Conservation (phyloP, 208 protist species). For the Trichomonas vaginalis region DNA sequence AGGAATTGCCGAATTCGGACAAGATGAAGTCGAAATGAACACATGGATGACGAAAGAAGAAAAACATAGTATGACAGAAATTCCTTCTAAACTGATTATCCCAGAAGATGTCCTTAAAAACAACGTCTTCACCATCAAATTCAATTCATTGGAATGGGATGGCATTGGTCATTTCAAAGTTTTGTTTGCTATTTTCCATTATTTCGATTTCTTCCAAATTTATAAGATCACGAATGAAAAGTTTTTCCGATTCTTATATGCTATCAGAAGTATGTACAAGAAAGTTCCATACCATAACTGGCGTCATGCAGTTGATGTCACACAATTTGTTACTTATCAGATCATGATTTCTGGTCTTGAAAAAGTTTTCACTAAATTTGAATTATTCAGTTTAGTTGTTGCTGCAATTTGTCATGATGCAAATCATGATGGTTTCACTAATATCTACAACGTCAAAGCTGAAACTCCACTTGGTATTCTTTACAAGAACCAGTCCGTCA, state of each 20-base stretch:
- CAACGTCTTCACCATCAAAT: not conserved
- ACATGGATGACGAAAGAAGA: not conserved
- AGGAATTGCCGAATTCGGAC: not conserved
- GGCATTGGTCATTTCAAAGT: not conserved
- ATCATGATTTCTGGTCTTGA: constrained; percentile 40
- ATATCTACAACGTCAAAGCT: constrained; percentile 73
- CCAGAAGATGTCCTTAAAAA: not conserved
- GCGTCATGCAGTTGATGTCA: constrained; percentile 48
- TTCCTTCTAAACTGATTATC: not conserved
- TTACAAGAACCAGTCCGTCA: constrained; percentile 47
- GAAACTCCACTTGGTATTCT: constrained; percentile 57
- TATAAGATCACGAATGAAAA: constrained; percentile 4
- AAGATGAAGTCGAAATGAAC: not conserved
- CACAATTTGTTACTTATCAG: constrained; percentile 40
- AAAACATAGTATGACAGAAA: not conserved
- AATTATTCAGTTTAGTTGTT: constrained; percentile 63
- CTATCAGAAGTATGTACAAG: constrained; percentile 14
- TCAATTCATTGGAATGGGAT: not conserved
- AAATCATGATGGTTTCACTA: constrained; percentile 83
- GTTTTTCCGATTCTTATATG: constrained; percentile 13
- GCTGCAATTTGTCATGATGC: constrained; percentile 75
- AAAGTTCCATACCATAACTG: constrained; percentile 56
- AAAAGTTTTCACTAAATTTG: constrained; percentile 43
- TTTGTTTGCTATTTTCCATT: not conserved
- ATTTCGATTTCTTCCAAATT: constrained; percentile 6